phyloP scores from a whole-genome alignment of 768 basidiomycete species.

The Boletellus emodensis region DNA sequence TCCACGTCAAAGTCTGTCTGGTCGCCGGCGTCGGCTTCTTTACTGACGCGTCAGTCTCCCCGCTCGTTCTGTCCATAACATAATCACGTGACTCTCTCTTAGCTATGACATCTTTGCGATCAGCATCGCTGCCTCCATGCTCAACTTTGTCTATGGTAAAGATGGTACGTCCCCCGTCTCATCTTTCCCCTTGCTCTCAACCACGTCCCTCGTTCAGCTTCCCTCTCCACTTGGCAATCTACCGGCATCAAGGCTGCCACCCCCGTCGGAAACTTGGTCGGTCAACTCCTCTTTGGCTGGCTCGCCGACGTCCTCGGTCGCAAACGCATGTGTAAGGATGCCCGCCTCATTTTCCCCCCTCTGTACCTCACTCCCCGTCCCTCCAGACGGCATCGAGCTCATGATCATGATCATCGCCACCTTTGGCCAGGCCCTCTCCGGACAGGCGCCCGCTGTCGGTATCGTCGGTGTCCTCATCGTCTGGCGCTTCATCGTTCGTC shows the following conservation, averaged over 20 bases:
- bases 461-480: constrained; percentile 76
- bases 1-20: constrained; percentile 74
- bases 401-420: constrained; percentile 80
- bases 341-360: background rate
- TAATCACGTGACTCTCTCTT: background rate
- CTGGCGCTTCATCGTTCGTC: constrained; percentile 72
- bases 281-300: constrained; percentile 78
- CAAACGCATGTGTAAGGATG: constrained; percentile 71
- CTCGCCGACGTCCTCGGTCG: constrained; percentile 74
- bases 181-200: background rate
- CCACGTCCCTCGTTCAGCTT: constrained; percentile 1
- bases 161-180: background rate
- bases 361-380: background rate
- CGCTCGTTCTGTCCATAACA: background rate
- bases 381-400: constrained; percentile 48
- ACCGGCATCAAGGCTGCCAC: constrained; percentile 77
- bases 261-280: constrained; percentile 70
- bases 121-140: constrained; percentile 78
- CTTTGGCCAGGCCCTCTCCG: constrained; percentile 76
- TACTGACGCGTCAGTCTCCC: constrained; percentile 63
- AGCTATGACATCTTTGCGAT: constrained; percentile 86
- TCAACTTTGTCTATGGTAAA: constrained; percentile 73
- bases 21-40: constrained; percentile 86
- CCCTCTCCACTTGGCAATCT: constrained; percentile 54
- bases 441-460: constrained; percentile 57